Conservation (phyloP, 331 rosid genomes). For the Arachis monticola region DNA sequence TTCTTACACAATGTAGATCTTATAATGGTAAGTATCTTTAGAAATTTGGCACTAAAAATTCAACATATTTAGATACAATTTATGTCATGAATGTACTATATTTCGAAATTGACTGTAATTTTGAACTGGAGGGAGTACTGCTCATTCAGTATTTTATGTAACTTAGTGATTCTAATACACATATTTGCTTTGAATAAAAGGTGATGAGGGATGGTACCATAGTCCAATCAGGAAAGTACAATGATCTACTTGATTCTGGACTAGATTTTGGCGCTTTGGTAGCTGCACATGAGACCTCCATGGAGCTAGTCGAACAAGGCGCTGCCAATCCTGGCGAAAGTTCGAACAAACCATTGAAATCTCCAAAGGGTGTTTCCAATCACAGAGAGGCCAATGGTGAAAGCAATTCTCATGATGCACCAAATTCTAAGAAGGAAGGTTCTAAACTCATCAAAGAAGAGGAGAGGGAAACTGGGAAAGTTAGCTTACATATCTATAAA, state of each 20-base stretch:
- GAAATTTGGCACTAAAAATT: no score
- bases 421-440: slow-evolving; percentile 53
- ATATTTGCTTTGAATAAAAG: slow-evolving; percentile 43
- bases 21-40: slow-evolving; percentile 57
- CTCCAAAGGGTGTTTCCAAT: slow-evolving; percentile 43
- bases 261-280: slow-evolving; percentile 78
- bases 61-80: neutral
- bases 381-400: slow-evolving; percentile 53
- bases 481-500: slow-evolving; percentile 66
- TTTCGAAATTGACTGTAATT: no score
- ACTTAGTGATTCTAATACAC: slow-evolving; percentile 19
- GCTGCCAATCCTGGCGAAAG: slow-evolving; percentile 40
- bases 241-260: slow-evolving; percentile 59
- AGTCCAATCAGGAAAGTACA: slow-evolving; percentile 78
- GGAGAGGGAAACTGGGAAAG: slow-evolving; percentile 84
- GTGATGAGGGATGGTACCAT: slow-evolving; percentile 85
- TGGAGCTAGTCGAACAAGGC: slow-evolving; percentile 83
- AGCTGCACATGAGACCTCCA: slow-evolving; percentile 84
- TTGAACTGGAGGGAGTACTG: no score
- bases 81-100: no score
- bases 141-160: neutral
- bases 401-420: slow-evolving; percentile 57
- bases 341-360: slow-evolving; percentile 45
- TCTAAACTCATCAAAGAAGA: slow-evolving; percentile 89
- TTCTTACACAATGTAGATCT: slow-evolving; percentile 85